Evolutionary conservation across 73 alveolate genomes (phyloP), one percentile per base, ranked within the genome.

Genomic region (Uronychia setigera): DNA sequence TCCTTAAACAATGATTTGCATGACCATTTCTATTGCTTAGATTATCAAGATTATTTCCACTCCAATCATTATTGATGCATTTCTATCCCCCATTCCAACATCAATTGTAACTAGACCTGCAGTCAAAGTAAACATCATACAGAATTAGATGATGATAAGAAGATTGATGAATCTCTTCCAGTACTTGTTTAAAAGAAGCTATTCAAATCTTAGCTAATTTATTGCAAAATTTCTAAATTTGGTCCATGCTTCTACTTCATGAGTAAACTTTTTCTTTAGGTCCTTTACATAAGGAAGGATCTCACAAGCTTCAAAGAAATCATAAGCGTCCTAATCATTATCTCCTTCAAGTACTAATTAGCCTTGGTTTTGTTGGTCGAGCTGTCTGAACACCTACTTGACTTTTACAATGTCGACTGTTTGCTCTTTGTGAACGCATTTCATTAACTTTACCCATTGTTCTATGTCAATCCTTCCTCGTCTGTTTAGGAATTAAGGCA

Each of bases 291-390:
- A 67, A 32, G 79, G 79, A 29, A 67, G 34, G 79, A 67, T 32
- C 79, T 67, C 79, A n/a, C 79, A 67, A 26, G 79, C 79, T 67
- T 67, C 79, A 67, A 67, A 67, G 79, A 67, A 67, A 5, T 67
- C 79, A 9, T 29, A 26, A 14, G 79, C 79, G 28, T 67, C 79
- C 19, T 46, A 11, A 19, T 5, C 5, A 11, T 46, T 11, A 46
- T 46, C n/a, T n/a, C n/a, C 19, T 5, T 5, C 5, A 46, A 5
- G 5, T 5, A 76, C 81, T 26, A 67, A 26, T 26, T 67, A 67
- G 34, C 79, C 79, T 26, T 67, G 19, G 28, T 67, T 67, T 26
- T 67, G 19, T 26, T 14, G 19, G 28, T 67, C 79, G 34, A 67
- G 28, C 31, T 67, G 19, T 32, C 28, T 32, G 28, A 67, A 67